A percentile compares a stretch with the other conserved stretches of the same genome.
These are phyloP conservation scores for Limnomonas spitsbergensis DNA, from an alignment of 139 green algal species.

Conservation along the genomic window DNA sequence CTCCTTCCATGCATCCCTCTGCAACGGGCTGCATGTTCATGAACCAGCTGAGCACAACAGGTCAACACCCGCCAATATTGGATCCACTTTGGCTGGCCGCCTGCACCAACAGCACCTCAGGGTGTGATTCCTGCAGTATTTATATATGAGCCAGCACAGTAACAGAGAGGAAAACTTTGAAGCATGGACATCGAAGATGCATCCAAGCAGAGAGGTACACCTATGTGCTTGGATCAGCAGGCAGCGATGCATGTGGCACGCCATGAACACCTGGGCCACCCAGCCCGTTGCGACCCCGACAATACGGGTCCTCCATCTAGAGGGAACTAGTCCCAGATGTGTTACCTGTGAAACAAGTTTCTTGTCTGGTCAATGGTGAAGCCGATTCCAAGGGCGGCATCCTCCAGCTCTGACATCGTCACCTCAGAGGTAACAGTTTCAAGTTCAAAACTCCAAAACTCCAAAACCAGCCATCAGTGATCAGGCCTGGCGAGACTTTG, in stretches of 20 bases:
- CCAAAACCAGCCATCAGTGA: neutral
- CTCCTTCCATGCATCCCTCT: neutral
- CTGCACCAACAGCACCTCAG: too few species aligned
- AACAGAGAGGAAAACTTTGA: too few species aligned
- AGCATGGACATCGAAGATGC: neutral
- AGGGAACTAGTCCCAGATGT: neutral
- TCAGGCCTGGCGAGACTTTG: neutral
- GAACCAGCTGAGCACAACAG: neutral
- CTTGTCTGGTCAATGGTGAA: conserved; percentile 34
- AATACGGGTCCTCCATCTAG: neutral
- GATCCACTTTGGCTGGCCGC: neutral
- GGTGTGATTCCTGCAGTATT: too few species aligned
- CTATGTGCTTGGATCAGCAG: neutral
- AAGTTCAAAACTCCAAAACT: neutral
- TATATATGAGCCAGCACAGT: too few species aligned
- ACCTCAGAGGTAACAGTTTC: conserved; percentile 7
- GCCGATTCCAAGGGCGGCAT: conserved; percentile 27
- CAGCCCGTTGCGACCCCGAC: neutral
- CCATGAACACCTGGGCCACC: neutral
- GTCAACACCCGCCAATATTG: neutral
- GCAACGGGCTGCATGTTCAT: neutral
- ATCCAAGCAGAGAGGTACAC: neutral
- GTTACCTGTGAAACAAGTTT: conserved; percentile 31
- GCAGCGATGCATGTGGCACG: too few species aligned
- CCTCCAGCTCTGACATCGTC: conserved; percentile 35